These are phyloP conservation scores for Cryomyces antarcticus DNA, from an alignment of 495 filamentous ascomycete species.

Conservation along the genomic window DNA sequence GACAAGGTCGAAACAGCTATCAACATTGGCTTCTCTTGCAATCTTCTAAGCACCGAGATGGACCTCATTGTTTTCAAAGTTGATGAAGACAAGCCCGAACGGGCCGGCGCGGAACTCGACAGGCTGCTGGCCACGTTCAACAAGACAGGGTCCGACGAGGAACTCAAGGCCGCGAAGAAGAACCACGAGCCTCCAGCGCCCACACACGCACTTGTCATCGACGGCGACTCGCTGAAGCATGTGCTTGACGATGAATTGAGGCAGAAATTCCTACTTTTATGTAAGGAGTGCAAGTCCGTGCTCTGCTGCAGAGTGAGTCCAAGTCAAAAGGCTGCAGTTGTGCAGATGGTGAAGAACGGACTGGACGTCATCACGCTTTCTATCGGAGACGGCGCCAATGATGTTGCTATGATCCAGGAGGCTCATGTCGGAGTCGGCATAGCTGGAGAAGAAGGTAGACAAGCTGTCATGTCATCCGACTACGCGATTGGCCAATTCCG, in stretches of 20 bases:
- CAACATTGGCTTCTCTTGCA: slow-evolving; percentile 99
- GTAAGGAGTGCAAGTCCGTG: slow-evolving; percentile 93
- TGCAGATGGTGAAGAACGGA: slow-evolving; percentile 81
- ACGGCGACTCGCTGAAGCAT: slow-evolving; percentile 82
- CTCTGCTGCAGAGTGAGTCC: slow-evolving; percentile 97
- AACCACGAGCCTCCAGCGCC: slow-evolving; percentile 69
- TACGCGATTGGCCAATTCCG: slow-evolving; percentile 98
- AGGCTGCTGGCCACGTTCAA: slow-evolving; percentile 49
- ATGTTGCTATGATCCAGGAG: slow-evolving; percentile 99
- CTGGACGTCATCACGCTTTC: slow-evolving; percentile 94
- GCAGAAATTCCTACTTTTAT: slow-evolving; percentile 84
- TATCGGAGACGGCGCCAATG: slow-evolving; percentile 94
- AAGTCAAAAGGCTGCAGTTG: slow-evolving; percentile 93
- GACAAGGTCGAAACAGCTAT: slow-evolving; percentile 99
- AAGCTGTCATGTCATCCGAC: slow-evolving; percentile 97
- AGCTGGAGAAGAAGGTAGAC: slow-evolving; percentile 88
- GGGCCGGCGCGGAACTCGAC: slow-evolving; percentile 50
- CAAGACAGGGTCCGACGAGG: slow-evolving; percentile 73
- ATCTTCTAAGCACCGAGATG: slow-evolving; percentile 93
- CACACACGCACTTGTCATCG: slow-evolving; percentile 92
- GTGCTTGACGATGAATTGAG: slow-evolving; percentile 65
- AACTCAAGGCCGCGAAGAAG: slow-evolving; percentile 54
- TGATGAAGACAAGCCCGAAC: slow-evolving; percentile 44
- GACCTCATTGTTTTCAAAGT: slow-evolving; percentile 85
- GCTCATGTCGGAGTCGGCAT: slow-evolving; percentile 97